These are phyloP conservation scores for Rhizopus microsporus DNA, from an alignment of 371 early-diverging fungal species.

Conservation along the genomic window DNA sequence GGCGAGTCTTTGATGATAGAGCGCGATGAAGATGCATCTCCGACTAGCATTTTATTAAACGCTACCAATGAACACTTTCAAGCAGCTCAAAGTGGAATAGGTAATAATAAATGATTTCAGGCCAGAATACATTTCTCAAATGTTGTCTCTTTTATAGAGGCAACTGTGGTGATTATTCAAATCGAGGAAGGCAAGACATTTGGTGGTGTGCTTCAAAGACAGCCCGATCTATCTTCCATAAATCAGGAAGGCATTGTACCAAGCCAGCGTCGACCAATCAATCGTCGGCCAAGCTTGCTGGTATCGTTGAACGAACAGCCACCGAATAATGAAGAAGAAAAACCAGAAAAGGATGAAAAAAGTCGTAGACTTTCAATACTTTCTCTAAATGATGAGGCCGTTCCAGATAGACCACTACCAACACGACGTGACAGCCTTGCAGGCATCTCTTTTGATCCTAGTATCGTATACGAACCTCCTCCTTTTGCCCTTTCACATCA, in stretches of 20 bases:
- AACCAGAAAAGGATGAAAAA: neutral
- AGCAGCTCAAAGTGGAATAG: constrained; percentile 2
- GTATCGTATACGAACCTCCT: constrained; percentile 59
- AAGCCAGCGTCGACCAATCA: constrained; percentile 17
- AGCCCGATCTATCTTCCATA: neutral
- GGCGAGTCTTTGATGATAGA: constrained; percentile 59
- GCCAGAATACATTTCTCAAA: neutral
- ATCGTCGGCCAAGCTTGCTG: constrained; percentile 23
- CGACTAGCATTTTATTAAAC: constrained; percentile 44
- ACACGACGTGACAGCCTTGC: constrained; percentile 28
- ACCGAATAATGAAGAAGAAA: neutral
- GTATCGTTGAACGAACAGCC: constrained; percentile 1
- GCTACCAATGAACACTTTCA: constrained; percentile 11
- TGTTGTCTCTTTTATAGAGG: constrained; percentile 12
- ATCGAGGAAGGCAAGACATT: constrained; percentile 31
- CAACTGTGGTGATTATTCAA: constrained; percentile 30
- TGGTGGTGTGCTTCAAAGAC: constrained; percentile 12
- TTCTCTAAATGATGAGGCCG: neutral
- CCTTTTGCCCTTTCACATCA: constrained; percentile 37
- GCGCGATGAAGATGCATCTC: constrained; percentile 56
- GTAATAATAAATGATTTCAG: constrained; percentile 2
- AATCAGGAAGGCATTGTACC: constrained; percentile 20
- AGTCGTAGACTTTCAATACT: neutral
- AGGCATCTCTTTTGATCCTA: constrained; percentile 47
- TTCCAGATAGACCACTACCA: neutral